These are phyloP conservation scores for Cystobasidiaceae sp. DNA, from an alignment of 1,284 basidiomycete species.

Conservation along the genomic window DNA sequence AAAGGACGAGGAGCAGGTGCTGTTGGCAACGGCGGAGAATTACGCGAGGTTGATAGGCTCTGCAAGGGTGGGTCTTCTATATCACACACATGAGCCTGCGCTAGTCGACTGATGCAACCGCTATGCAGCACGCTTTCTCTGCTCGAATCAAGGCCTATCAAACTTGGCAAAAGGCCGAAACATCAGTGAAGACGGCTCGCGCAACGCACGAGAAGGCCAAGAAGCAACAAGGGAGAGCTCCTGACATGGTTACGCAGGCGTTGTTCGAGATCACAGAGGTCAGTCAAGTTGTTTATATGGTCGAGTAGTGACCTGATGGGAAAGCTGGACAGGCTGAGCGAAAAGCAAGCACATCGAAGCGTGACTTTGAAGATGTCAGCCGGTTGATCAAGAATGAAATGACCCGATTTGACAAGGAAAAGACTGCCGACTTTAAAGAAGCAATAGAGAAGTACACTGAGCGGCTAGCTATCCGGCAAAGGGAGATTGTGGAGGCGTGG, in stretches of 20 bases:
- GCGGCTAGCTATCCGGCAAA: conserved; percentile 74
- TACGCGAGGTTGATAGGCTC: conserved; percentile 86
- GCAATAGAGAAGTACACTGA: conserved; percentile 70
- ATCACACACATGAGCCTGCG: background rate
- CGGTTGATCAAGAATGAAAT: conserved; percentile 82
- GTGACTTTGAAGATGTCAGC: conserved; percentile 81
- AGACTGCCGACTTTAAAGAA: conserved; percentile 80
- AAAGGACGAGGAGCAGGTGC: conserved; percentile 35
- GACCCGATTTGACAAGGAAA: conserved; percentile 86
- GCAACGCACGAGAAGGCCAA: conserved; percentile 74
- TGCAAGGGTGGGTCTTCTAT: conserved; percentile 61
- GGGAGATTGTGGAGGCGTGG: conserved; percentile 55
- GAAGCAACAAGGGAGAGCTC: conserved; percentile 61
- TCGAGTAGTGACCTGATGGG: background rate
- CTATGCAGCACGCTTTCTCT: conserved; percentile 58
- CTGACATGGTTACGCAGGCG: conserved; percentile 62
- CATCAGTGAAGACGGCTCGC: conserved; percentile 65
- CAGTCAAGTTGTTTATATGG: conserved; percentile 37
- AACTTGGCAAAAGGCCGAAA: conserved; percentile 71
- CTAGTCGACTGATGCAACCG: conserved; percentile 52
- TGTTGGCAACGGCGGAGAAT: conserved; percentile 63
- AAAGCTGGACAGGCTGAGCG: conserved; percentile 63
- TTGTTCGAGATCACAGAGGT: conserved; percentile 75
- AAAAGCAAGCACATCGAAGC: conserved; percentile 68
- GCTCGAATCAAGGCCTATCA: conserved; percentile 78